These are phyloP conservation scores for Leccinum sublutescens DNA, from an alignment of 768 basidiomycete species.

Conservation along the genomic window DNA sequence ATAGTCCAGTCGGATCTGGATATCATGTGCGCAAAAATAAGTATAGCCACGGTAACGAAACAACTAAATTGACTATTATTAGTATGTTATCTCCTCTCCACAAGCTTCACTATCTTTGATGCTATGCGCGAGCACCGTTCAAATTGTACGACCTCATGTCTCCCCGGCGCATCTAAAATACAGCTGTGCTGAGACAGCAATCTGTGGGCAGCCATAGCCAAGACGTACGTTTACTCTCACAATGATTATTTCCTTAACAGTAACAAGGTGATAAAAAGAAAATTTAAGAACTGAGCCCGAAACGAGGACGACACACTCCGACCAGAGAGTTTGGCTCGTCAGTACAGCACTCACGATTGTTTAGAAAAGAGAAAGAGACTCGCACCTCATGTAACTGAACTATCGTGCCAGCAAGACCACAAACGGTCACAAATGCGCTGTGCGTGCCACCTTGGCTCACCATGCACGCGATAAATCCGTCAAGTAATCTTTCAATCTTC, in stretches of 20 bases:
- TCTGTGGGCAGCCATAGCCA: background rate
- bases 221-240: background rate
- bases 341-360: background rate
- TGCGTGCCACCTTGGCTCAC: constrained; percentile 30
- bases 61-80: background rate
- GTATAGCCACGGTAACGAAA: background rate
- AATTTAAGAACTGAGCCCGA: background rate
- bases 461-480: constrained; percentile 41
- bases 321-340: background rate
- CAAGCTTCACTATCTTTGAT: background rate
- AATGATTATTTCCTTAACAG: background rate
- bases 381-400: constrained; percentile 40
- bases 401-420: constrained; percentile 38
- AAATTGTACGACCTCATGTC: background rate
- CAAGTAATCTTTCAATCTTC: constrained; percentile 42
- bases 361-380: constrained; percentile 17
- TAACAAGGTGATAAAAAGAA: background rate
- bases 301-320: background rate
- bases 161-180: background rate
- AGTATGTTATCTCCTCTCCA: background rate
- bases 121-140: background rate
- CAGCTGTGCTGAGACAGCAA: background rate
- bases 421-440: constrained; percentile 41
- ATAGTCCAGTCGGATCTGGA: background rate
- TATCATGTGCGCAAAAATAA: background rate